Percentiles rank a stretch among this genome's conserved stretches.
These are phyloP conservation scores for Colletotrichum paranaense DNA, from an alignment of 2,329 filamentous ascomycete genomes.

Conservation along the genomic window DNA sequence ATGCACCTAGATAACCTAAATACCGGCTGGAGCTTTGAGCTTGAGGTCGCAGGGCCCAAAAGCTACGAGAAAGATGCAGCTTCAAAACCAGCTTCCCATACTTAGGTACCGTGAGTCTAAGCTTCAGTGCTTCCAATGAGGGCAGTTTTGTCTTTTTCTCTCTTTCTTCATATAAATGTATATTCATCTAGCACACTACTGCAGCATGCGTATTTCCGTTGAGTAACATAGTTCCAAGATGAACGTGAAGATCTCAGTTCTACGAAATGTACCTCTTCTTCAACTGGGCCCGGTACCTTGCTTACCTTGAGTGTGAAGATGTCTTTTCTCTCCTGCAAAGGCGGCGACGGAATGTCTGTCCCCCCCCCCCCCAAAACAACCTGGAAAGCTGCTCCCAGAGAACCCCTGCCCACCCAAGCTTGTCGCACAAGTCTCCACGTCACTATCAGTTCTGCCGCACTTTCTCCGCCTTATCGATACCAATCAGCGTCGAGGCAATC, in stretches of 20 bases:
- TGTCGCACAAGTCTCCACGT: constrained; percentile 19
- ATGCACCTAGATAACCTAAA: neutral
- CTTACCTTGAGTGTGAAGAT: neutral
- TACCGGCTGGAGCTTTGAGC: neutral
- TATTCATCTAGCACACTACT: too few relatives aligned
- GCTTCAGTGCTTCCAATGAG: too few relatives aligned
- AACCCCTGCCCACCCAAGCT: neutral
- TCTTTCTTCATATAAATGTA: too few relatives aligned
- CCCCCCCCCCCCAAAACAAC: neutral
- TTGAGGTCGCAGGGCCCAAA: constrained; percentile 3
- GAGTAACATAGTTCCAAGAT: too few relatives aligned
- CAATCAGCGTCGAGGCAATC: constrained; percentile 18
- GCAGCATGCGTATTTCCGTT: too few relatives aligned
- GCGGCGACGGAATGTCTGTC: neutral
- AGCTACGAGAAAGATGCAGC: neutral
- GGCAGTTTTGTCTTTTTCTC: too few relatives aligned
- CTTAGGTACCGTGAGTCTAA: neutral
- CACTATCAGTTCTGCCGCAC: constrained; percentile 32
- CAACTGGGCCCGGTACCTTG: too few relatives aligned
- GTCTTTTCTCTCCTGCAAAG: neutral
- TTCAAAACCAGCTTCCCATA: neutral
- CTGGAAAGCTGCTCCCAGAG: neutral
- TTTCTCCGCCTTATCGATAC: constrained; percentile 30
- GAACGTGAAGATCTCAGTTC: too few relatives aligned
- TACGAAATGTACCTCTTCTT: too few relatives aligned